phyloP scores from a whole-genome alignment of 2,329 filamentous ascomycete genomes.

The Bipolaris victoriae region DNA sequence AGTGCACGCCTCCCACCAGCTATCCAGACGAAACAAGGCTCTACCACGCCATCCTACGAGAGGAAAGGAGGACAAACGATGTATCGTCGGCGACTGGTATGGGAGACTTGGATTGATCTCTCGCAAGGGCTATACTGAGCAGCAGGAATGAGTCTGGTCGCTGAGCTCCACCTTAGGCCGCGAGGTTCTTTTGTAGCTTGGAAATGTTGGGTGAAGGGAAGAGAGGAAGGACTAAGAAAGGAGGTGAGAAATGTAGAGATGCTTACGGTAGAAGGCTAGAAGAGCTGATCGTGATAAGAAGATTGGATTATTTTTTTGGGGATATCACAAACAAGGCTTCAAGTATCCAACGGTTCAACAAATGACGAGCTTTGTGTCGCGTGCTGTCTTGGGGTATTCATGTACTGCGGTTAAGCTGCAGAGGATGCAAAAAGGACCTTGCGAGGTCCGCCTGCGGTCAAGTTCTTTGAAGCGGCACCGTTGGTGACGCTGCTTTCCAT shows the following conservation, averaged over 20 bases:
- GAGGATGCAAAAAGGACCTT: constrained; percentile 47
- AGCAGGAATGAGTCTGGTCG: constrained; percentile 59
- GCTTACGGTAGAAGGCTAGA: background rate
- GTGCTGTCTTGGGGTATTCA: background rate
- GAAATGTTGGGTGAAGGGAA: background rate
- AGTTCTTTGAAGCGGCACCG: constrained; percentile 26
- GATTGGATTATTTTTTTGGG: background rate
- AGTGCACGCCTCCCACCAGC: constrained; percentile 17
- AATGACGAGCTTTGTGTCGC: background rate
- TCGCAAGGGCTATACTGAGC: constrained; percentile 61
- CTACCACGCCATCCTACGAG: background rate
- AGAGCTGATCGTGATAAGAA: background rate
- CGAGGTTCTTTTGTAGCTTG: constrained; percentile 34
- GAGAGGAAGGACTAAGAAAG: background rate
- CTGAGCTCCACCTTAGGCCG: constrained; percentile 60
- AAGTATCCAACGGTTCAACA: background rate
- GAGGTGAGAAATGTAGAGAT: background rate
- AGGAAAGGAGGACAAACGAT: background rate
- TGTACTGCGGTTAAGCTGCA: constrained; percentile 24
- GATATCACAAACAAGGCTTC: constrained; percentile 3
- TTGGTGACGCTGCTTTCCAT: constrained; percentile 39
- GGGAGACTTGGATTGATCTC: constrained; percentile 47
- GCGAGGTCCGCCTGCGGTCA: constrained; percentile 41
- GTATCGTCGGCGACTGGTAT: constrained; percentile 32
- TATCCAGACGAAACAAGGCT: background rate